Evolutionary conservation across 1,284 basidiomycete species (phyloP).

Genomic region (Paramarasmius palmivorus): DNA sequence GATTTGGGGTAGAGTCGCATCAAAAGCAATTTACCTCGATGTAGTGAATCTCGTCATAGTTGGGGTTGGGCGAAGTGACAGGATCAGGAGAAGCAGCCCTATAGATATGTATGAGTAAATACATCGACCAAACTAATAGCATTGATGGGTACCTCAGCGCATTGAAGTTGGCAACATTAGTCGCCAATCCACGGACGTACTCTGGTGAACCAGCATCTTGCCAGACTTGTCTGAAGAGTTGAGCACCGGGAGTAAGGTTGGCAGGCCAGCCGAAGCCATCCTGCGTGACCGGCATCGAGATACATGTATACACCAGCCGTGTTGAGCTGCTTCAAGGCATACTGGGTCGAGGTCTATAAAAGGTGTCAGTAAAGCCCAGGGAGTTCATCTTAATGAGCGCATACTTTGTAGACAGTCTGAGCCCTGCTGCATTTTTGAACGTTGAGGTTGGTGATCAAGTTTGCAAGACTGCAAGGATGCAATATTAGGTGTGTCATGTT

Average conservation of each 20-base stretch:
- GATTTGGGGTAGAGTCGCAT: background rate
- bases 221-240: slow-evolving; percentile 53
- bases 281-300: slow-evolving; percentile 65
- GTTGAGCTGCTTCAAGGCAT: slow-evolving; percentile 58
- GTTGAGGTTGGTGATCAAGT: slow-evolving; percentile 62
- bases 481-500: too few relatives aligned
- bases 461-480: slow-evolving; percentile 52
- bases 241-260: slow-evolving; percentile 58
- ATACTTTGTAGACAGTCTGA: slow-evolving; percentile 49
- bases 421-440: slow-evolving; percentile 57
- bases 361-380: background rate
- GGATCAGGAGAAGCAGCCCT: slow-evolving; percentile 54
- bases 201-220: slow-evolving; percentile 48
- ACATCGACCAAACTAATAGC: slow-evolving; percentile 3
- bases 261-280: slow-evolving; percentile 71
- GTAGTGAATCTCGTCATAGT: slow-evolving; percentile 65
- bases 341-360: slow-evolving; percentile 19
- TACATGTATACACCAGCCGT: slow-evolving; percentile 59
- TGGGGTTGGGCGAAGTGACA: slow-evolving; percentile 55
- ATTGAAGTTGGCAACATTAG: slow-evolving; percentile 70
- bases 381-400: slow-evolving; percentile 4
- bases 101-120: background rate
- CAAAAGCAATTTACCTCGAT: slow-evolving; percentile 39
- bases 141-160: slow-evolving; percentile 46
- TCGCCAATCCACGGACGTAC: slow-evolving; percentile 61